Evolutionary conservation across 306 rosid species (phyloP), one percentile per base, ranked within the genome.

Genomic region (Lathyrus aphaca): DNA sequence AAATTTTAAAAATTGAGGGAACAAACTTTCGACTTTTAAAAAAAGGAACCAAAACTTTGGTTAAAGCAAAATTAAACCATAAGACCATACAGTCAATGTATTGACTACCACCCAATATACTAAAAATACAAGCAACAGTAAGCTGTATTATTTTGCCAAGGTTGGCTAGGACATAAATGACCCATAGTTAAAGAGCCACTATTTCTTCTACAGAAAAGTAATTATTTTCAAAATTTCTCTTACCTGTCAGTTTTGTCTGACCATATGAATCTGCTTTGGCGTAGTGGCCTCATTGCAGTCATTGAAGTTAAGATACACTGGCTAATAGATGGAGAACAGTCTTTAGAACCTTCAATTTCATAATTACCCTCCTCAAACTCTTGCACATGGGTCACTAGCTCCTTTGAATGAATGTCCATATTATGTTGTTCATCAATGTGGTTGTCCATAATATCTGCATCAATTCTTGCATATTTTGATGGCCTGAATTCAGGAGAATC

Each of bases 171-270:
- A 78, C 43, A 50, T 42, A 65, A 39, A 69, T 32, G 50, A n/a
- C 27, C 44, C 76, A 46, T 43, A 27, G 48, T 62, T 15, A 69
- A 67, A 60, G 69, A 69, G 66, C 58, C 70, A 59, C 68, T 51
- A 74, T 71, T 66, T 60, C 43, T 19, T 53, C 54, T 29, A 30
- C 16, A 62, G 46, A 55, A 50, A 57, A 64, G 73, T 37, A 35
- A 53, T 68, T 40, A 55, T 37, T 43, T 55, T 43, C 61, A 71
- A 69, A 69, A 15, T 18, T 45, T 68, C 59, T 53, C 82, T 75
- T 82, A 94, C 98, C 98, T 87, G 73, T 94, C 96, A 76, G 94
- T 78, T 80, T 84, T 87, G 78, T 94, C 97, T 71, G 91, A 88
- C 96, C 97, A 91, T 45, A 72, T 16, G 76, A 91, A 87, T 74